These are phyloP conservation scores for Physcia stellaris DNA, from an alignment of 495 filamentous ascomycete species.

Conservation along the genomic window DNA sequence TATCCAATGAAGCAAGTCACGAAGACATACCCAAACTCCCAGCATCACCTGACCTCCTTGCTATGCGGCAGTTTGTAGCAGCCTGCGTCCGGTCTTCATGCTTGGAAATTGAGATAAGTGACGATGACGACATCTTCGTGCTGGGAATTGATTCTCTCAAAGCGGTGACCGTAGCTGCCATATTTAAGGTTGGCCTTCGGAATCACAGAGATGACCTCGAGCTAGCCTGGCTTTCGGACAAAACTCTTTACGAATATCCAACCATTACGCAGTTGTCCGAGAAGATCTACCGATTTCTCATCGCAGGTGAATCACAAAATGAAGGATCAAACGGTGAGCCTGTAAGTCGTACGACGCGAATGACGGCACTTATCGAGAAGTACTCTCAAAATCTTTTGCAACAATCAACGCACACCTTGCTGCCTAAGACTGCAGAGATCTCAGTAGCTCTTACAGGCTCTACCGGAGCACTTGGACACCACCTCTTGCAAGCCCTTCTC, in stretches of 20 bases:
- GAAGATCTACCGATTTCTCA: not conserved
- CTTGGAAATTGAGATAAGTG: no score
- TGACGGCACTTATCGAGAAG: not conserved
- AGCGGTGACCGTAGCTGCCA: constrained; percentile 4
- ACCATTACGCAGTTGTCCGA: not conserved
- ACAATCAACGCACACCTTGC: not conserved
- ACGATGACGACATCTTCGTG: constrained; percentile 23
- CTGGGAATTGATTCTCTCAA: constrained; percentile 41
- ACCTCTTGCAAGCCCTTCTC: constrained; percentile 21
- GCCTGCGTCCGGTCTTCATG: no score
- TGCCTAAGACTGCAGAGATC: not conserved
- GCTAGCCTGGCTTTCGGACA: not conserved
- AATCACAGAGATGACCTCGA: not conserved
- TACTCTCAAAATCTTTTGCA: not conserved
- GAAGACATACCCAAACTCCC: no score
- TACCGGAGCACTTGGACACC: constrained; percentile 24
- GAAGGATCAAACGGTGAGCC: no score
- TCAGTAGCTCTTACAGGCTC: constrained; percentile 23
- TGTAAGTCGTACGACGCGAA: not conserved
- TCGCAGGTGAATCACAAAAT: no score
- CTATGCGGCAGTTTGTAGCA: no score
- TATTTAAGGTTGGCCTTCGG: not conserved
- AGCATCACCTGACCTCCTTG: no score
- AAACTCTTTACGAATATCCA: not conserved
- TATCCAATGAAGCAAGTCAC: not conserved